Conservation (phyloP, 1,284 basidiomycete genomes). For the Pseudozyma sp. region DNA sequence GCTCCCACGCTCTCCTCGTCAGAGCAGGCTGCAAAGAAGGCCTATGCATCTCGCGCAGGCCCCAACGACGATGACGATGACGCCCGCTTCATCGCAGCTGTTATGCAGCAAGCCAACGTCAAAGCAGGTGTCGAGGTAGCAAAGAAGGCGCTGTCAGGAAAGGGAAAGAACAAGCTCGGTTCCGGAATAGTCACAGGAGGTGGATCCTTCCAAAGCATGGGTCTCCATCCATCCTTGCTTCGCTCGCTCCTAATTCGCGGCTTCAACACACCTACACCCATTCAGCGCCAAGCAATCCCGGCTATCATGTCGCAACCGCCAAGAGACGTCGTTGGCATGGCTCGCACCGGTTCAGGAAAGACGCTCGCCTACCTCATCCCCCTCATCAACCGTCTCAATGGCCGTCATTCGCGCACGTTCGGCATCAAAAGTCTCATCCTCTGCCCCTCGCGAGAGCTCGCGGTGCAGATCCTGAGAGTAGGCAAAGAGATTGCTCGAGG, state of each 20-base stretch:
- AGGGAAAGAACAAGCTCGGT: constrained; percentile 59
- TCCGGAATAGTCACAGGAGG: constrained; percentile 61
- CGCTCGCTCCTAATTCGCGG: constrained; percentile 90
- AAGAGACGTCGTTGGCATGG: constrained; percentile 97
- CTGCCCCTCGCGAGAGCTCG: constrained; percentile 91
- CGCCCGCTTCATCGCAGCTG: constrained; percentile 63
- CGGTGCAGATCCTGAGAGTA: constrained; percentile 90
- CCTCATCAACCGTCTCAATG: constrained; percentile 85
- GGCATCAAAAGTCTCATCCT: constrained; percentile 90
- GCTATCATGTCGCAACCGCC: constrained; percentile 85
- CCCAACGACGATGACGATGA: constrained; percentile 57
- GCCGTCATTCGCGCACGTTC: constrained; percentile 81
- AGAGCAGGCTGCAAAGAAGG: constrained; percentile 9
- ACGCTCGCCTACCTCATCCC: constrained; percentile 96
- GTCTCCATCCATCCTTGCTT: constrained; percentile 82
- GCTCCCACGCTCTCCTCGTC: constrained; percentile 10
- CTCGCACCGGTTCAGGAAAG: constrained; percentile 96
- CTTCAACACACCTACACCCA: constrained; percentile 94
- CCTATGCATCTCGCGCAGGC: constrained; percentile 14
- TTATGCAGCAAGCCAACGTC: constrained; percentile 64
- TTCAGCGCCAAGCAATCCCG: constrained; percentile 91
- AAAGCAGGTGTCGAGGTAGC: constrained; percentile 63
- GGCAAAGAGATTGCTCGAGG: constrained; percentile 91
- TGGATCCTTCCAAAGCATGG: constrained; percentile 68
- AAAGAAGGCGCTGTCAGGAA: constrained; percentile 52